These are phyloP conservation scores for Phytopythium boreale DNA, from an alignment of 352 stramenopile species.

Conservation along the genomic window DNA sequence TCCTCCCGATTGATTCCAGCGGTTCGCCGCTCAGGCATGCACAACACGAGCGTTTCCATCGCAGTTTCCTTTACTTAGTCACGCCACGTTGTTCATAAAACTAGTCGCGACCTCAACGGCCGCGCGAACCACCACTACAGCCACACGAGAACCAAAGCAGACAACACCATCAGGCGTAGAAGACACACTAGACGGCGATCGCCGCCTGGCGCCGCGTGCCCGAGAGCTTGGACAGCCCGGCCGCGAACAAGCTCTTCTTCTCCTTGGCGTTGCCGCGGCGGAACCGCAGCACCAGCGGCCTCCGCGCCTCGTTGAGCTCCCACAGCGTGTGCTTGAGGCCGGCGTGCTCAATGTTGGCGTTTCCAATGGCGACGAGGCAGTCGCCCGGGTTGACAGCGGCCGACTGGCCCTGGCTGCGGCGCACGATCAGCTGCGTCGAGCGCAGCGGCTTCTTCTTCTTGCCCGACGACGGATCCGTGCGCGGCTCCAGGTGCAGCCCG, in stretches of 20 bases:
- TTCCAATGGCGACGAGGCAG: slow-evolving; percentile 77
- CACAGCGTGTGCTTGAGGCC: slow-evolving; percentile 84
- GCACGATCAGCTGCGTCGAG: slow-evolving; percentile 72
- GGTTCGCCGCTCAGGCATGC: neutral
- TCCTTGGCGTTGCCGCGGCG: slow-evolving; percentile 71
- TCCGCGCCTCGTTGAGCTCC: slow-evolving; percentile 73
- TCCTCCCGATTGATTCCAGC: neutral
- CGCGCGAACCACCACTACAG: neutral
- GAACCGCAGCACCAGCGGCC: slow-evolving; percentile 77
- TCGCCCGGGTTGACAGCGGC: slow-evolving; percentile 79
- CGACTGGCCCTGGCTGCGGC: slow-evolving; percentile 62
- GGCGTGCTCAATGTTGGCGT: slow-evolving; percentile 80
- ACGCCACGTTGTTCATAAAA: slow-evolving; percentile 2
- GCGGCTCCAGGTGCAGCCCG: slow-evolving; percentile 57
- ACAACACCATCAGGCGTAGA: neutral
- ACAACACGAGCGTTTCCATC: neutral
- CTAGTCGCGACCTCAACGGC: neutral
- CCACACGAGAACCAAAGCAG: neutral
- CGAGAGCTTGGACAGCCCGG: slow-evolving; percentile 32
- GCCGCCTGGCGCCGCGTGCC: slow-evolving; percentile 27
- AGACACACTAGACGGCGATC: slow-evolving; percentile 37
- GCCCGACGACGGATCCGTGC: slow-evolving; percentile 15
- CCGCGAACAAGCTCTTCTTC: slow-evolving; percentile 73
- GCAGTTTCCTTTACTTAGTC: neutral
- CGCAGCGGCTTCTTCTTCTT: slow-evolving; percentile 40